Base-by-base conservation (phyloP, 2,329 filamentous ascomycete species). In the Exophiala xenobiotica region DNA sequence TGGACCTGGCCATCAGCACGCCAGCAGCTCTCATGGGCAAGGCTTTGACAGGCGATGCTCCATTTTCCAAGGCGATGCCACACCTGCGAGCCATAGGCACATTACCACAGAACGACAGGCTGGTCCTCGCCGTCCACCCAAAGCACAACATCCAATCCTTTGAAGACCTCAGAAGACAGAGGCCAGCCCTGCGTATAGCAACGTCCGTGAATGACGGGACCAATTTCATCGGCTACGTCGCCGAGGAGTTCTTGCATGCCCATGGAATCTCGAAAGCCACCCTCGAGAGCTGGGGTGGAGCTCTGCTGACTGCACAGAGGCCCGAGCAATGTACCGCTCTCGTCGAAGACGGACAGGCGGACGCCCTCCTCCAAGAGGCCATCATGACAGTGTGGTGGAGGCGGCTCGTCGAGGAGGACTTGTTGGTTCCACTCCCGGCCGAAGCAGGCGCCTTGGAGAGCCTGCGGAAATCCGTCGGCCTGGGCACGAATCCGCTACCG, bases 381-480 rank as follows among this genome's bases (percentile, higher is more conserved):
- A 54, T 54, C 33, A 54, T 54, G 51, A 54, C 51, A 23, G 19
- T 26, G 2, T 54, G 51, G 51, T 54, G 51, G 51, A 45, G 51
- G 20, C 12, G 46, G 19, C 38, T 54, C 7, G 27, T 50, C 37
- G 51, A 54, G 23, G 14, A 19, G 2, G 19, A 38, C 41, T 24
- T 11, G 22, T 18, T 54, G 14, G 27, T 50, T 7, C 51, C 51
- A 2, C 18, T 54, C 16, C 39, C 51, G 6, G 51, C 51, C 11
- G 51, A 54, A 41, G 24, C 12, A 16, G 14, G 18, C 4, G 46
- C 46, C 3, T 40, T 54, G 23, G 19, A 46, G 20, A 41, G n/a
- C 16, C 46, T 54, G 4, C 23, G 50, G 16, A 19, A 29, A 18
- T 23, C 39, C 3, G 9, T 50, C 19, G 51, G 51, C 1, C 20